Percentiles rank a stretch among this genome's conserved stretches.
These are phyloP conservation scores for Chenopodium formosanum DNA, from an alignment of 148 eudicot species.

Conservation along the genomic window DNA sequence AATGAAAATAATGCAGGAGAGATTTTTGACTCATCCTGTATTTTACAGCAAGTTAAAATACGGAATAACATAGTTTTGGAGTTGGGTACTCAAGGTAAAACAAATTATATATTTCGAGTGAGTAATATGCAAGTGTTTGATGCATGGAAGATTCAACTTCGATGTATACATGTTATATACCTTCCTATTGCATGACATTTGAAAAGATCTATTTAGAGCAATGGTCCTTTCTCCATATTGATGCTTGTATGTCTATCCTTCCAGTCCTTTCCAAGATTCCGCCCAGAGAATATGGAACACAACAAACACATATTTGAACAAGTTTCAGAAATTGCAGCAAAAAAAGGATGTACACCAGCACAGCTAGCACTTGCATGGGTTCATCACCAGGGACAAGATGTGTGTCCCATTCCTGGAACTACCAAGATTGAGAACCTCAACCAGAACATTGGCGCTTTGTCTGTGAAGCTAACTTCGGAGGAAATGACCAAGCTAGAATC, in stretches of 20 bases:
- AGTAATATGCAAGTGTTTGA: neutral
- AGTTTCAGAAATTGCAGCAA: slow-evolving; percentile 22
- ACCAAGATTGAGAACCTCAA: too few relatives aligned
- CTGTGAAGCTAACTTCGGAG: slow-evolving; percentile 20
- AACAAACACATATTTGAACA: slow-evolving; percentile 25
- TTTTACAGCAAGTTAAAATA: neutral
- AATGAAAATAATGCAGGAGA: neutral
- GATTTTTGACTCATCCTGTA: neutral
- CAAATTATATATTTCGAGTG: neutral
- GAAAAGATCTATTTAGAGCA: neutral
- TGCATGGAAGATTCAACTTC: neutral
- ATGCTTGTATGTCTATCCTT: neutral
- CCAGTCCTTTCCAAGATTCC: slow-evolving; percentile 20
- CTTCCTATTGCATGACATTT: neutral
- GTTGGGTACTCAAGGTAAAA: neutral
- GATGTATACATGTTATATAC: neutral
- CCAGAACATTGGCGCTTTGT: slow-evolving; percentile 22
- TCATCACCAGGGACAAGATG: slow-evolving; percentile 18
- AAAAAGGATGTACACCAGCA: slow-evolving; percentile 1
- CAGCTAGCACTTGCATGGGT: slow-evolving; percentile 30
- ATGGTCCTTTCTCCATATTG: neutral
- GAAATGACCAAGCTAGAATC: slow-evolving; percentile 28
- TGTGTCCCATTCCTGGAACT: too few relatives aligned
- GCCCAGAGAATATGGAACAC: slow-evolving; percentile 29
- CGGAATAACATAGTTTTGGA: neutral